Evolutionary conservation across 352 stramenopile species (phyloP).

Genomic region (Phytophthora palmivora): DNA sequence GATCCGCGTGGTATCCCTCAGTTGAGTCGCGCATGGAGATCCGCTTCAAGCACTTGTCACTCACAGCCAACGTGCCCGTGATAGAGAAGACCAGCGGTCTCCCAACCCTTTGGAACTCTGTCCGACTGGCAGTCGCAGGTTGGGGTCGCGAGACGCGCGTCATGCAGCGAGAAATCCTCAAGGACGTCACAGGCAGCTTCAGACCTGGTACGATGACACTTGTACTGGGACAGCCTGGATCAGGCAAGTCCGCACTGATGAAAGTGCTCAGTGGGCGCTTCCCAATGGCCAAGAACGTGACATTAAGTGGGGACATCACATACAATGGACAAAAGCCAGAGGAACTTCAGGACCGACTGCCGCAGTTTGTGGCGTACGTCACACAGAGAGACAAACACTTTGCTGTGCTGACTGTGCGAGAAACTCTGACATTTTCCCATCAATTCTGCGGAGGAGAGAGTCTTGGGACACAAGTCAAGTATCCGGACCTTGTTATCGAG

Average conservation of each 20-base stretch:
- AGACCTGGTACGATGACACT: slow-evolving; percentile 46
- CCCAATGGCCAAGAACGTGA: slow-evolving; percentile 34
- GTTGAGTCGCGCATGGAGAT: slow-evolving; percentile 37
- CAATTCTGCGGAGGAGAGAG: slow-evolving; percentile 41
- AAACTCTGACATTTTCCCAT: slow-evolving; percentile 55
- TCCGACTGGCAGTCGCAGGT: slow-evolving; percentile 19
- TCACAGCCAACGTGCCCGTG: slow-evolving; percentile 31
- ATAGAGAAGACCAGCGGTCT: slow-evolving; percentile 25
- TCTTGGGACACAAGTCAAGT: slow-evolving; percentile 39
- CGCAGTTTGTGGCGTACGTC: slow-evolving; percentile 48
- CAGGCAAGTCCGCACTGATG: slow-evolving; percentile 51
- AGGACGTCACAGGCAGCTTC: slow-evolving; percentile 45
- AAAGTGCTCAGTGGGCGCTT: slow-evolving; percentile 50
- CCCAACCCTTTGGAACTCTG: slow-evolving; percentile 34
- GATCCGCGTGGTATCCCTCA: slow-evolving; percentile 6
- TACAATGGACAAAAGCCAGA: slow-evolving; percentile 42
- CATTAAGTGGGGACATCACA: slow-evolving; percentile 34
- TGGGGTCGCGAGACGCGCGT: slow-evolving; percentile 29
- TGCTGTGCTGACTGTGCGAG: slow-evolving; percentile 46
- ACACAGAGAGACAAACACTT: slow-evolving; percentile 47
- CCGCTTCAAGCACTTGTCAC: slow-evolving; percentile 28
- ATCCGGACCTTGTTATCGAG: slow-evolving; percentile 49
- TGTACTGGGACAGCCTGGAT: slow-evolving; percentile 47
- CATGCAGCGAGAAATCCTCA: slow-evolving; percentile 40
- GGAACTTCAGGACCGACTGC: slow-evolving; percentile 24